Conservation (phyloP, 805 yeast species). For the Ogataea nitratoaversa region DNA sequence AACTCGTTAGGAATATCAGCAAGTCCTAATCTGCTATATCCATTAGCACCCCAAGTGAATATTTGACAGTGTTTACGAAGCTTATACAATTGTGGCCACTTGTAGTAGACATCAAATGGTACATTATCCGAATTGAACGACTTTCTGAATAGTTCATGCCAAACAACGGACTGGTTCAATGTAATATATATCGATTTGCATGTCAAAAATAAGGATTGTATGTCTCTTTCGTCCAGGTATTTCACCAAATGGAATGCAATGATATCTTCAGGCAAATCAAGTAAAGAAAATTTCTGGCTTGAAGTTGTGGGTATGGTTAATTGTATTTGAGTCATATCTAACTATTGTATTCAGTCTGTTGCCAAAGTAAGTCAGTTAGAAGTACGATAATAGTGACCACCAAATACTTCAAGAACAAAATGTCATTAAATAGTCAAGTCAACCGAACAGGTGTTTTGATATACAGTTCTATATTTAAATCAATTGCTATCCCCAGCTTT, state of each 20-base stretch:
- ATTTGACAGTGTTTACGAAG: conserved; percentile 37
- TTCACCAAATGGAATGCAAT: conserved; percentile 33
- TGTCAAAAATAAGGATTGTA: conserved; percentile 36
- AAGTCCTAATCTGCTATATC: conserved; percentile 43
- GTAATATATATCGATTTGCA: conserved; percentile 34
- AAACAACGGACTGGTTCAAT: conserved; percentile 38
- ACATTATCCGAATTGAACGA: conserved; percentile 43
- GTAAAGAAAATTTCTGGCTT: conserved; percentile 1
- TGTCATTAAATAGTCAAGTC: too few relatives aligned
- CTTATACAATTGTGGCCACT: conserved; percentile 49
- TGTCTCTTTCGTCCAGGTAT: conserved; percentile 35
- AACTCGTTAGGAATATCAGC: conserved; percentile 4
- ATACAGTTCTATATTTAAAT: too few relatives aligned
- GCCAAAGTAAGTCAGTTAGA: too few relatives aligned
- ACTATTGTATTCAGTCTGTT: too few relatives aligned
- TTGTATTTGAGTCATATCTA: too few relatives aligned
- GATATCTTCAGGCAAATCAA: conserved; percentile 39
- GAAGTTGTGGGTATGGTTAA: neutral
- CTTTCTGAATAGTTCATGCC: conserved; percentile 41
- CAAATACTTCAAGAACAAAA: too few relatives aligned
- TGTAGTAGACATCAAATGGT: conserved; percentile 35
- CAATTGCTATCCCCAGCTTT: too few relatives aligned
- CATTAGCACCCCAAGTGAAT: conserved; percentile 48
- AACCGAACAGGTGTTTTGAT: too few relatives aligned
- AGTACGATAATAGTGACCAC: too few relatives aligned